A percentile compares a stretch with the other conserved stretches of the same genome.
phyloP scores from a whole-genome alignment of 202 grass and related monocot genomes.

The Brachypodium distachyon region DNA sequence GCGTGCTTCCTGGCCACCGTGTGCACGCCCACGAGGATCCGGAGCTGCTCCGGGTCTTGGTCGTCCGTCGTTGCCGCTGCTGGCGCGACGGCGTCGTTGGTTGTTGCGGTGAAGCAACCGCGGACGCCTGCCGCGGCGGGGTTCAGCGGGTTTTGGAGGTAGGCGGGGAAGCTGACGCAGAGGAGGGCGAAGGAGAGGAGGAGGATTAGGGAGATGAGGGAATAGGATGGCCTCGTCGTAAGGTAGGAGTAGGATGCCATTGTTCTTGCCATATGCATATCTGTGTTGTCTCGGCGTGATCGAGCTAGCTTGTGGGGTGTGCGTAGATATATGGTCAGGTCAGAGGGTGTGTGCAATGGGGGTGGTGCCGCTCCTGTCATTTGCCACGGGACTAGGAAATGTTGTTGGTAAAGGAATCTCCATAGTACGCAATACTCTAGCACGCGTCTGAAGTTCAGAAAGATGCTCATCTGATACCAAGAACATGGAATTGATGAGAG shows the following conservation, averaged over 20 bases:
- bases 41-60: background rate
- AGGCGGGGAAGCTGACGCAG: constrained; percentile 6
- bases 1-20: constrained; percentile 51
- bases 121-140: background rate
- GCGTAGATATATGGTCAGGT: background rate
- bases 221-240: constrained; percentile 18
- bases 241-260: constrained; percentile 10
- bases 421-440: no score
- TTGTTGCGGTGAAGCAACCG: background rate
- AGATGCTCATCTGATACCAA: no score
- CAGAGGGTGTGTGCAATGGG: no score
- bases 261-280: no score
- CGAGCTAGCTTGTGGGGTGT: background rate
- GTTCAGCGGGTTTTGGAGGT: background rate
- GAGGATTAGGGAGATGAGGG: constrained; percentile 17
- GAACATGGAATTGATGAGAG: no score
- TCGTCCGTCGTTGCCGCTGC: background rate
- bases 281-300: background rate
- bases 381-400: no score
- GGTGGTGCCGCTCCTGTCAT: no score
- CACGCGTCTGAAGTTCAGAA: no score
- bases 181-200: constrained; percentile 38
- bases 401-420: no score
- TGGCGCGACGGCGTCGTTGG: no score
- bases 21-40: constrained; percentile 65